Conservation (phyloP, 257 asterid species). For the Solanum phureja region DNA sequence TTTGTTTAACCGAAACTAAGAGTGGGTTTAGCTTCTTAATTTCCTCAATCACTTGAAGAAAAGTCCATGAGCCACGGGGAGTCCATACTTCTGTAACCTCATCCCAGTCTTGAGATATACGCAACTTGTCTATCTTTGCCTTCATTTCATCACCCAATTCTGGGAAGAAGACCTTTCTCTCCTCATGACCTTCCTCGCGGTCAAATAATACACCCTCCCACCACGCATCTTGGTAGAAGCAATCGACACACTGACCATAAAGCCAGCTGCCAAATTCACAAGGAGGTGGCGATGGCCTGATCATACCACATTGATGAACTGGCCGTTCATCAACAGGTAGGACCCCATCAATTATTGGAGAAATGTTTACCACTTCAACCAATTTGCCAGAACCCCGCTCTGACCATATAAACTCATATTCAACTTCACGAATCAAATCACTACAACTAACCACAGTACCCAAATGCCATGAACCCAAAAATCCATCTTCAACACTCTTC, state of each 20-base stretch:
- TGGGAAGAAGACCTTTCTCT: slow-evolving; percentile 66
- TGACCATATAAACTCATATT: slow-evolving; percentile 39
- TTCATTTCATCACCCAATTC: slow-evolving; percentile 81
- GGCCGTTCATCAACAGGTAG: background rate
- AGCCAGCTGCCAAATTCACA: slow-evolving; percentile 4
- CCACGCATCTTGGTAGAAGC: slow-evolving; percentile 54
- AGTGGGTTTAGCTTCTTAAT: slow-evolving; percentile 36
- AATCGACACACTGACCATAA: slow-evolving; percentile 76
- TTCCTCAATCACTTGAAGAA: slow-evolving; percentile 64
- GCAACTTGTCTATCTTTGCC: slow-evolving; percentile 22
- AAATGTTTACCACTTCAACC: slow-evolving; percentile 36
- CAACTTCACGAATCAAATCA: slow-evolving; percentile 28
- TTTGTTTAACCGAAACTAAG: slow-evolving; percentile 63
- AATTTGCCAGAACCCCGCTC: slow-evolving; percentile 36
- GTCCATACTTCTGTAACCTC: slow-evolving; percentile 61
- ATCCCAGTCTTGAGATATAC: slow-evolving; percentile 69
- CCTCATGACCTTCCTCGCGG: slow-evolving; percentile 35
- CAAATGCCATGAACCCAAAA: slow-evolving; percentile 43
- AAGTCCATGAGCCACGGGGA: slow-evolving; percentile 58
- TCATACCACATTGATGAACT: slow-evolving; percentile 30
- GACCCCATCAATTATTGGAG: slow-evolving; percentile 44
- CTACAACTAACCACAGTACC: slow-evolving; percentile 22
- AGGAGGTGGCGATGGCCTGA: slow-evolving; percentile 63
- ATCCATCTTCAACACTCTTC: slow-evolving; percentile 26
- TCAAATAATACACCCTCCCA: slow-evolving; percentile 97